Percentiles rank a stretch among this genome's conserved stretches.
Evolutionary conservation across 75 land plant species (phyloP).

Genomic region (Chamaecyparis obtusa): DNA sequence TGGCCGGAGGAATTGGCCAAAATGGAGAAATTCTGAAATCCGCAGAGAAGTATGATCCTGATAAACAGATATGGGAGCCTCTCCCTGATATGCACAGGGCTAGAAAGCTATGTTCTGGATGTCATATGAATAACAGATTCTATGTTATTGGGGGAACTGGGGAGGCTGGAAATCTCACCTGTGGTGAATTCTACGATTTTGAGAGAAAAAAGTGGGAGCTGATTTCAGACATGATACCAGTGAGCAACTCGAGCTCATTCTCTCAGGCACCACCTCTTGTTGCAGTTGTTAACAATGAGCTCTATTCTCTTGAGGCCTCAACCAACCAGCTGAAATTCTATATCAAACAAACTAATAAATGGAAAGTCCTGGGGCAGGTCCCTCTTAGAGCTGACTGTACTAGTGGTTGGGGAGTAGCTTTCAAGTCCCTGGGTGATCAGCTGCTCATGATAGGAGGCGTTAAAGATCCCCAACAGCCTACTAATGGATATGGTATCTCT

Average conservation of each 20-base stretch:
- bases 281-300: conserved; percentile 66
- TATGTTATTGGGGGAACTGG: conserved; percentile 67
- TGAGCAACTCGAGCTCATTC: background rate
- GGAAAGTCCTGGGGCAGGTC: conserved; percentile 49
- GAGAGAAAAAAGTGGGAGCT: conserved; percentile 36
- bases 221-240: conserved; percentile 51
- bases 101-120: conserved; percentile 66
- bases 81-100: conserved; percentile 50
- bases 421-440: conserved; percentile 59
- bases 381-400: conserved; percentile 48
- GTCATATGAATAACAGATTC: conserved; percentile 59
- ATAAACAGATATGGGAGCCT: conserved; percentile 38
- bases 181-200: conserved; percentile 56
- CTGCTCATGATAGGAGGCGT: conserved; percentile 50
- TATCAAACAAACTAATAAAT: conserved; percentile 44
- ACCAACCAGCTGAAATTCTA: conserved; percentile 53
- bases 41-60: conserved; percentile 58
- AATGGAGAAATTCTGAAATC: conserved; percentile 18
- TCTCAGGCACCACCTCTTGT: conserved; percentile 60
- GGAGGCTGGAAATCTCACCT: conserved; percentile 26
- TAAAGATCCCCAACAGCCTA: background rate
- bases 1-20: conserved; percentile 55
- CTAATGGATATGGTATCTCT: background rate
- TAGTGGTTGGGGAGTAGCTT: conserved; percentile 75
- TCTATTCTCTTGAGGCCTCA: conserved; percentile 51